These are phyloP conservation scores for Erythrophleum ivorense DNA, from an alignment of 331 rosid species.

Conservation along the genomic window DNA sequence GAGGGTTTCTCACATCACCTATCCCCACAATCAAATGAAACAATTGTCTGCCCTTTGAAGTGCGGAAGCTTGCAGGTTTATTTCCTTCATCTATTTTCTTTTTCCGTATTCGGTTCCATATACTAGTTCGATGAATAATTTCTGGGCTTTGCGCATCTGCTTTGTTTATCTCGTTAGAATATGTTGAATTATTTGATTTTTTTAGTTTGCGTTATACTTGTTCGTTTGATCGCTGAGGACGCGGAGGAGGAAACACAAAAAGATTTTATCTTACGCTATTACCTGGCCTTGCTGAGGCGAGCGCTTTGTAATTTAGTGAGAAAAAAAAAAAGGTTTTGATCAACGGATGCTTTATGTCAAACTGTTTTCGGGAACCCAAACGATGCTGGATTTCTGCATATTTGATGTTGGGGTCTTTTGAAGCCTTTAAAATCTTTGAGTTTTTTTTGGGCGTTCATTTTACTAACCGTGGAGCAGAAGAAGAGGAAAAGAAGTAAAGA, in stretches of 20 bases:
- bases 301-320: background rate
- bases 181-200: background rate
- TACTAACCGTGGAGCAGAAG: conserved; percentile 16
- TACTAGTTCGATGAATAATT: background rate
- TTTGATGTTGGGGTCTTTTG: background rate
- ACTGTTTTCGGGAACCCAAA: background rate
- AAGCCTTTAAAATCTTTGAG: background rate
- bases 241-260: background rate
- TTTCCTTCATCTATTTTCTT: background rate
- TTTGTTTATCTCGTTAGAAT: background rate
- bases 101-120: background rate
- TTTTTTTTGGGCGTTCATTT: background rate
- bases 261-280: background rate
- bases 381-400: background rate
- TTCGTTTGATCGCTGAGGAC: background rate
- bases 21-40: conserved; percentile 5
- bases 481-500: background rate
- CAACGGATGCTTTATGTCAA: background rate
- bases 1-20: conserved; percentile 43
- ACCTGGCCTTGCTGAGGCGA: background rate
- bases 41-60: conserved; percentile 35
- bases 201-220: background rate
- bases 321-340: background rate
- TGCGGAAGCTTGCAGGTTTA: conserved; percentile 38
- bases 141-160: conserved; percentile 2